These are phyloP conservation scores for Rhizopus stolonifer DNA, from an alignment of 371 early-diverging fungal genomes.

Conservation along the genomic window DNA sequence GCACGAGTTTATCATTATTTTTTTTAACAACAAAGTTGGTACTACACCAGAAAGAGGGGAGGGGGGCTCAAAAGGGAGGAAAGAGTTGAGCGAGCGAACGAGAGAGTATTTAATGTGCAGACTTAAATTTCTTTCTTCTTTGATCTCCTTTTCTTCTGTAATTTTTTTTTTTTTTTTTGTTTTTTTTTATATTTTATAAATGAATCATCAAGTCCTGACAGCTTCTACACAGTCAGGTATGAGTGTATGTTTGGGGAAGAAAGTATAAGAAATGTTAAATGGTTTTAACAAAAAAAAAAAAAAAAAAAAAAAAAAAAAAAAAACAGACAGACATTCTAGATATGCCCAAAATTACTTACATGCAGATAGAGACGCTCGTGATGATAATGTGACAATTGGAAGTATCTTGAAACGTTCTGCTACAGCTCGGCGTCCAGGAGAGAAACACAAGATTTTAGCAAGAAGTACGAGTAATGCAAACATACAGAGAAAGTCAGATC, in stretches of 20 bases:
- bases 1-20: too few species aligned
- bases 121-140: too few species aligned
- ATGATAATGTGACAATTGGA: slow-evolving; percentile 37
- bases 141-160: not conserved
- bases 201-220: not conserved
- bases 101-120: too few species aligned
- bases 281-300: not conserved
- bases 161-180: slow-evolving; percentile 22
- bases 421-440: slow-evolving; percentile 13
- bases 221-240: not conserved
- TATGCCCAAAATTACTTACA: too few species aligned
- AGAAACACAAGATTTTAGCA: slow-evolving; percentile 5
- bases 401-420: slow-evolving; percentile 25
- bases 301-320: not conserved
- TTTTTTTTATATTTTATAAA: slow-evolving; percentile 16
- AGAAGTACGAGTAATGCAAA: not conserved
- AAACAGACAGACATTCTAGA: slow-evolving; percentile 7
- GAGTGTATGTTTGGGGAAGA: not conserved
- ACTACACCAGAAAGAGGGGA: not conserved
- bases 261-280: too few species aligned
- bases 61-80: slow-evolving; percentile 24
- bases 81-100: too few species aligned
- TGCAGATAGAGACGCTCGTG: slow-evolving; percentile 15
- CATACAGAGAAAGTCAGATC: not conserved
- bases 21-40: too few species aligned